These are phyloP conservation scores for Cyberlindnera nakhonratchasimensis DNA, from an alignment of 805 yeast species.

Conservation along the genomic window DNA sequence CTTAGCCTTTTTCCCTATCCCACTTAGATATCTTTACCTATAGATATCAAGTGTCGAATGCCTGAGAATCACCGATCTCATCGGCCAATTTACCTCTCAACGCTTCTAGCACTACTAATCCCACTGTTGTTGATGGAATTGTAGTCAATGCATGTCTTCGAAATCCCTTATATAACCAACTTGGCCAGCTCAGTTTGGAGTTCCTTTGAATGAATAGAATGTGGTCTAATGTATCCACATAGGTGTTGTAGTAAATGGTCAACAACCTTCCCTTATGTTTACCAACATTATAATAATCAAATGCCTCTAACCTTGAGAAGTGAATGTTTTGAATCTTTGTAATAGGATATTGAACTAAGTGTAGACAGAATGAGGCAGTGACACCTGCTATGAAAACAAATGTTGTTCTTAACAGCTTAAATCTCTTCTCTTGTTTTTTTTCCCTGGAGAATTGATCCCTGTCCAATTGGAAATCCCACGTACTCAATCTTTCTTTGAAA, in stretches of 20 bases:
- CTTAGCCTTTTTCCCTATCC: too few relatives aligned
- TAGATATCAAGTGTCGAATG: neutral
- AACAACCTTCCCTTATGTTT: slow-evolving; percentile 18
- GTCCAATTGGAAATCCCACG: slow-evolving; percentile 25
- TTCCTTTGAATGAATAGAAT: slow-evolving; percentile 50
- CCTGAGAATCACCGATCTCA: slow-evolving; percentile 15
- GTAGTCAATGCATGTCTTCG: slow-evolving; percentile 65
- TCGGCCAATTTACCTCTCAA: slow-evolving; percentile 47
- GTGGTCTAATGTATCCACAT: slow-evolving; percentile 69
- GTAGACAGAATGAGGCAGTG: slow-evolving; percentile 72
- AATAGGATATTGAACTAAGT: slow-evolving; percentile 81
- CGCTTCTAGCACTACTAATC: slow-evolving; percentile 79
- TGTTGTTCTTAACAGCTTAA: slow-evolving; percentile 55
- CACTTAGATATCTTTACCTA: too few relatives aligned
- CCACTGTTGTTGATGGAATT: slow-evolving; percentile 87
- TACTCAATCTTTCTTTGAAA: slow-evolving; percentile 34
- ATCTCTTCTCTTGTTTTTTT: slow-evolving; percentile 27
- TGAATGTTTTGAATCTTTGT: slow-evolving; percentile 77
- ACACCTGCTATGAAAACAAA: slow-evolving; percentile 84
- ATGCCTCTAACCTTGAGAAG: slow-evolving; percentile 72
- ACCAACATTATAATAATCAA: slow-evolving; percentile 52
- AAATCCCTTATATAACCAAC: slow-evolving; percentile 79
- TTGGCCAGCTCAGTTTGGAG: slow-evolving; percentile 53
- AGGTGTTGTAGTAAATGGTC: slow-evolving; percentile 65
- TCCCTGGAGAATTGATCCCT: slow-evolving; percentile 25